These are phyloP conservation scores for Claviceps sorghi DNA, from an alignment of 2,329 filamentous ascomycete species.

Conservation along the genomic window DNA sequence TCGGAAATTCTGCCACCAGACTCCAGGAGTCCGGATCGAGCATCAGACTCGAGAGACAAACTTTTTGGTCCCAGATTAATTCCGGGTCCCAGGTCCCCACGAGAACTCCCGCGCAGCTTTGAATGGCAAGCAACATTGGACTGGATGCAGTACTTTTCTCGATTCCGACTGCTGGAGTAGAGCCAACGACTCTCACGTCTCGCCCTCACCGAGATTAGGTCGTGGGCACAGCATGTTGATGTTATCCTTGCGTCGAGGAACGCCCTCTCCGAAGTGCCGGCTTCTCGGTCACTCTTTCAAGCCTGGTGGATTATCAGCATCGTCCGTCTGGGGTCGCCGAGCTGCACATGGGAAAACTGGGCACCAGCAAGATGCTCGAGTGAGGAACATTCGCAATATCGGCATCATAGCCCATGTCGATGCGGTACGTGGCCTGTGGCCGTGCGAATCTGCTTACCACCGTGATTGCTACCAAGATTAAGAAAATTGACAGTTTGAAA, in stretches of 20 bases:
- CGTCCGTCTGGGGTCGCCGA: not conserved
- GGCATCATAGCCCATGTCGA: slow-evolving; percentile 98
- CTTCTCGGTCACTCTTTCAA: not conserved
- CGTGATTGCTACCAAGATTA: not conserved
- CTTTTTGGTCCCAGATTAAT: not conserved
- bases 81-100: not conserved
- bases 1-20: not conserved
- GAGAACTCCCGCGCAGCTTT: not conserved
- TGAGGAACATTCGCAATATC: slow-evolving; percentile 67
- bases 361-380: slow-evolving; percentile 12
- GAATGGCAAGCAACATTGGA: not conserved
- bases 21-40: not conserved
- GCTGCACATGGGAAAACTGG: slow-evolving; percentile 5
- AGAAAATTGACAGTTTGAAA: slow-evolving; percentile 4
- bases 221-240: slow-evolving; percentile 7
- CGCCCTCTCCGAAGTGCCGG: not conserved
- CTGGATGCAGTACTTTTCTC: not conserved
- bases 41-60: not conserved
- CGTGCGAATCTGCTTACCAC: not conserved
- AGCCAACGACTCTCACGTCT: not conserved
- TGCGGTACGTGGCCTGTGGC: slow-evolving; percentile 38
- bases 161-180: not conserved
- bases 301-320: not conserved
- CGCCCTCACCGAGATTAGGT: not conserved
- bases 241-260: slow-evolving; percentile 6